Evolutionary conservation across 2,329 filamentous ascomycete genomes (phyloP), one percentile per base, ranked within the genome.

Genomic region (Neopestalotiopsis rosae): DNA sequence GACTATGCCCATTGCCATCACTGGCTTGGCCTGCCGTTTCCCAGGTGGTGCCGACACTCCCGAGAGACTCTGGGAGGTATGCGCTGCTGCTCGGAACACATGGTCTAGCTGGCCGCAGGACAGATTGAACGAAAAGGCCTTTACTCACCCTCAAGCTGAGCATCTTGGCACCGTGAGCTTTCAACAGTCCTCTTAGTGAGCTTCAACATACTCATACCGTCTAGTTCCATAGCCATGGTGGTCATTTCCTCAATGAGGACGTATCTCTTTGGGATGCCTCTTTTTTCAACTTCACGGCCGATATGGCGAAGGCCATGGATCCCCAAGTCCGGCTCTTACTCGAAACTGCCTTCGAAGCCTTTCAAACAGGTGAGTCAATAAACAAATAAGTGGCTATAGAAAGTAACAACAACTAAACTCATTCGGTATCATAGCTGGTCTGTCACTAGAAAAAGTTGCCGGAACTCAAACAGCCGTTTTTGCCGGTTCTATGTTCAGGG

Each of bases 1-100:
- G 45, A 57, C 42, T 20, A 66, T 56, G 57, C 68, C 68, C 13
- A 67, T 69, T 13, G 68, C 68, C 59, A 66, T 69, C 24, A 67
- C 61, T 62, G 68, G 68, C 45, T 58, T 62, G 57, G 64, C 56
- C 32, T 69, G 68, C 59, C 68, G 68, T 30, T 67, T 69, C 28
- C 63, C 63, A 42, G 68, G 68, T 17, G 28, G 57, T 2, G 68
- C 57, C 13, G 45, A 61, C 5, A 63, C 68, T 12, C 68, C 68
- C 17, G 49, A 59, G 14, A 69, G 61, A 42, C 58, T 69, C 9
- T 69, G 68, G 68, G 57, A 66, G n/a, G 42, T 69, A 10, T 67
- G 65, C 34, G 52, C 52, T 32, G 24, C 52, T 45, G 65, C 52
- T 42, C 52, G 38, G 10, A 61, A 67, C 56, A 61, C 52, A 17